phyloP scores from a whole-genome alignment of 768 basidiomycete genomes.

The Candolleomyces aberdarensis region DNA sequence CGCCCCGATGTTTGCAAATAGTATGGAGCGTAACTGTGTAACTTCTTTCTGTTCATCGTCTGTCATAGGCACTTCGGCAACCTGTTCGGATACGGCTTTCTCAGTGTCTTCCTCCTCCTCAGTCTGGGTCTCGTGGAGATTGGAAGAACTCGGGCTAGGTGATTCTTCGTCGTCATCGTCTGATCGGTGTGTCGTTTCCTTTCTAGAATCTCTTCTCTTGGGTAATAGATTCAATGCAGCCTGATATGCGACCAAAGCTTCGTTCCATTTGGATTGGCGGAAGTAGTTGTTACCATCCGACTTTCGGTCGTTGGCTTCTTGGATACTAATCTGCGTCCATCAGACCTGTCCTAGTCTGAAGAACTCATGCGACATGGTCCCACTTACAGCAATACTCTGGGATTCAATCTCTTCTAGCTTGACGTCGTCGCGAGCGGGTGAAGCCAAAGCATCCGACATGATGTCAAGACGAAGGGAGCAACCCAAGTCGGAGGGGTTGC shows the following conservation, averaged over 20 bases:
- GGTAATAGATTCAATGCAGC: conserved; percentile 69
- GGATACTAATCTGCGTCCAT: conserved; percentile 15
- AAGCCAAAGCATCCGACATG: too few species aligned
- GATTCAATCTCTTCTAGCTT: too few species aligned
- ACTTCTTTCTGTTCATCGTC: conserved; percentile 14
- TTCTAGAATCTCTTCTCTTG: conserved; percentile 27
- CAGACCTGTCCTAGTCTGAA: neutral
- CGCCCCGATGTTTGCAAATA: conserved; percentile 88
- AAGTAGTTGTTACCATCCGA: conserved; percentile 74
- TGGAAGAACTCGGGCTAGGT: neutral
- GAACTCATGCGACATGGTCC: too few species aligned
- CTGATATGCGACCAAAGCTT: conserved; percentile 69
- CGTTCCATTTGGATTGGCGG: conserved; percentile 59
- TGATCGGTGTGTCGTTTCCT: neutral
- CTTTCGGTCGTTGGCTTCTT: conserved; percentile 60
- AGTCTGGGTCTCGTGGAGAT: neutral
- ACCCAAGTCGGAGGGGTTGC: too few species aligned
- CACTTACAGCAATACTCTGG: too few species aligned
- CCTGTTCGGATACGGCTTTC: neutral
- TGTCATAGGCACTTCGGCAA: neutral
- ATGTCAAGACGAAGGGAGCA: too few species aligned
- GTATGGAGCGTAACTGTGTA: conserved; percentile 47
- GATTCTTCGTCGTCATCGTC: neutral
- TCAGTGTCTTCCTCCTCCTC: neutral
- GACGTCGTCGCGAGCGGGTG: too few species aligned